Percentiles rank a stretch among this genome's conserved stretches.
These are phyloP conservation scores for Basidioascus undulatus DNA, from an alignment of 768 basidiomycete genomes.

Conservation along the genomic window DNA sequence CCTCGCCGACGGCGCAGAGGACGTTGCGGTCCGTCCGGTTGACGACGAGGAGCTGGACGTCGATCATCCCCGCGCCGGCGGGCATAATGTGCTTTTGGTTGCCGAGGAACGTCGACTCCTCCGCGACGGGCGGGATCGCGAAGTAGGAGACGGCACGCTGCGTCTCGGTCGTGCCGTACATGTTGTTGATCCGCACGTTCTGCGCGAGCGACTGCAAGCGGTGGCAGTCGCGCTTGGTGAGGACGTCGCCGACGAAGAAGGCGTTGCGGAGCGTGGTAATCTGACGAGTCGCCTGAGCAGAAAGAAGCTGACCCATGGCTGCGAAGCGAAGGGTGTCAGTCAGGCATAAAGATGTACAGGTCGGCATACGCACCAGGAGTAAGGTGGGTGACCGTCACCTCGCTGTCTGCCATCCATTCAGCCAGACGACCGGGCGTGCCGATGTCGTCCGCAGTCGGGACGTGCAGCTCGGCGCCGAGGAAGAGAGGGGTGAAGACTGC, in stretches of 20 bases:
- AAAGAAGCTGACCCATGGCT: constrained; percentile 96
- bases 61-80: constrained; percentile 89
- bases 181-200: constrained; percentile 89
- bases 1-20: constrained; percentile 80
- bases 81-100: constrained; percentile 96
- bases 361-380: constrained; percentile 33
- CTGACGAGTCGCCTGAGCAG: constrained; percentile 54
- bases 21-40: constrained; percentile 66
- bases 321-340: background rate
- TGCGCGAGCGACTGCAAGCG: constrained; percentile 76
- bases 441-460: constrained; percentile 90
- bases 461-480: constrained; percentile 82
- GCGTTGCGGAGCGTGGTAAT: constrained; percentile 71
- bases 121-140: constrained; percentile 56
- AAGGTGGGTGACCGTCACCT: constrained; percentile 85
- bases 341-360: background rate
- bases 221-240: constrained; percentile 91
- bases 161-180: constrained; percentile 99
- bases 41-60: constrained; percentile 88
- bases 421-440: constrained; percentile 88
- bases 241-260: constrained; percentile 97
- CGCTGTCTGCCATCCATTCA: constrained; percentile 87
- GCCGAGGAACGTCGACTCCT: constrained; percentile 69
- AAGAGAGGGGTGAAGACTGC: constrained; percentile 95
- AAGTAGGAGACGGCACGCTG: constrained; percentile 98